Evolutionary conservation across 352 stramenopile species (phyloP).

Genomic region (Globisporangium nagaii): DNA sequence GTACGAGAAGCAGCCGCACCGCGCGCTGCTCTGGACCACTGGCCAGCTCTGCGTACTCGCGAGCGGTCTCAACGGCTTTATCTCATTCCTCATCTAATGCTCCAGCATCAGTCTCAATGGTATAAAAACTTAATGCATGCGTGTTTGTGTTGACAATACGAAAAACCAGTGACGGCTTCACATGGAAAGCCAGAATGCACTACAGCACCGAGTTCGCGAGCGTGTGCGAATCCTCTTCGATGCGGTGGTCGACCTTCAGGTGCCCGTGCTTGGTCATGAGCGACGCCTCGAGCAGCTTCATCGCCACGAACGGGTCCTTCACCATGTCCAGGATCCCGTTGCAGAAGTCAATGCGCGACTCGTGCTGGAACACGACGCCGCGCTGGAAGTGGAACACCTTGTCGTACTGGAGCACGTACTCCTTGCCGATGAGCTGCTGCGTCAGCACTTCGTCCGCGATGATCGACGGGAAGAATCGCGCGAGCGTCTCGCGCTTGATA

Average conservation of each 20-base stretch:
- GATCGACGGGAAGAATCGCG: constrained; percentile 42
- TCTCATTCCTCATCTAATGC: constrained; percentile 27
- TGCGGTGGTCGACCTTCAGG: constrained; percentile 29
- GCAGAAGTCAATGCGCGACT: constrained; percentile 44
- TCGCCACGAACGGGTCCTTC: constrained; percentile 43
- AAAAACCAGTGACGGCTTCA: too few relatives aligned
- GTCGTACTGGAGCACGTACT: constrained; percentile 61
- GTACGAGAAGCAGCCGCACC: constrained; percentile 32
- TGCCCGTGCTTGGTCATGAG: constrained; percentile 61
- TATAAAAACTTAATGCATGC: too few relatives aligned
- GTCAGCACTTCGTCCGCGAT: constrained; percentile 44
- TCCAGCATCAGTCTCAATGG: too few relatives aligned
- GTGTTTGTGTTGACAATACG: too few relatives aligned
- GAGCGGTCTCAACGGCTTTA: constrained; percentile 27
- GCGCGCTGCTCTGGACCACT: constrained; percentile 22
- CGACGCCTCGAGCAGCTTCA: constrained; percentile 43
- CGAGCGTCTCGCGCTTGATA: constrained; percentile 37
- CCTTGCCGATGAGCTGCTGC: constrained; percentile 49
- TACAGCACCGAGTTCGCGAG: constrained; percentile 29
- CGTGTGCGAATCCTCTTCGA: constrained; percentile 35
- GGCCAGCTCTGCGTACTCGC: constrained; percentile 34
- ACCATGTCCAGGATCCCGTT: constrained; percentile 44
- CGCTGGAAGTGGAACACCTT: constrained; percentile 63
- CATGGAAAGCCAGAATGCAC: too few relatives aligned
- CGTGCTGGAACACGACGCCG: constrained; percentile 50